Evolutionary conservation across 371 early-diverging fungal species (phyloP), one percentile per base, ranked within the genome.

Genomic region (Mortierella sp.): DNA sequence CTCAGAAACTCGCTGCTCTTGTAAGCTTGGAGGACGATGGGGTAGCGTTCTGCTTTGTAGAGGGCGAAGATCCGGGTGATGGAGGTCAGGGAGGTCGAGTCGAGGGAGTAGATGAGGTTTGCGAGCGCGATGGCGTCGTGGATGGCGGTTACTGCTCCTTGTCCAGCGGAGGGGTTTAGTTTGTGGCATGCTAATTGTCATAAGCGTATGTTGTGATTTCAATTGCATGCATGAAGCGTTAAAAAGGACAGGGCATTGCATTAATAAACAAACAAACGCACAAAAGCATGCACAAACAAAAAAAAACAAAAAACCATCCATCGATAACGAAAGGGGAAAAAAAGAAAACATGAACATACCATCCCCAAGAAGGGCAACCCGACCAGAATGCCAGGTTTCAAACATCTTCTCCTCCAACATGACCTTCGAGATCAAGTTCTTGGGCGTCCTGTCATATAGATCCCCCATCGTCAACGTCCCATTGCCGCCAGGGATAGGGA

Each of bases 21-120:
- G 41, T 35, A 75, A 0, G 46, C 49, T 24, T 65, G 51, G 12
- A n/a, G 27, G 21, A 75, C 75, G 14, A 68, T 49, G 3, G 76
- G 76, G 71, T 51, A 76, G 12, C 84, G 75, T 48, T 84, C 84
- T 6, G 65, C 48, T 35, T 74, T 75, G 71, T 81, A 84, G 18
- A 65, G 49, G 49, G 75, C 44, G 63, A 81, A 84, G 0, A 76
- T 73, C 51, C 75, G 32, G 41, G 75, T 4, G 70, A 84, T 80
- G 18, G 78, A 79, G 3, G 70, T 55, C 8, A 60, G 44, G 27
- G 78, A 72, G 27, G 58, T 5, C 3, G 74, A 71, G 2, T 76
- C 51, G 0, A 84, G 73, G 29, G 68, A 21, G 24, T 68, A 68
- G 24, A 68, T 68, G 1, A 68, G 43, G 24, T 68, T 68, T 18